These are phyloP conservation scores for Tetracladium setigerum DNA, from an alignment of 495 filamentous ascomycete genomes.

Conservation along the genomic window DNA sequence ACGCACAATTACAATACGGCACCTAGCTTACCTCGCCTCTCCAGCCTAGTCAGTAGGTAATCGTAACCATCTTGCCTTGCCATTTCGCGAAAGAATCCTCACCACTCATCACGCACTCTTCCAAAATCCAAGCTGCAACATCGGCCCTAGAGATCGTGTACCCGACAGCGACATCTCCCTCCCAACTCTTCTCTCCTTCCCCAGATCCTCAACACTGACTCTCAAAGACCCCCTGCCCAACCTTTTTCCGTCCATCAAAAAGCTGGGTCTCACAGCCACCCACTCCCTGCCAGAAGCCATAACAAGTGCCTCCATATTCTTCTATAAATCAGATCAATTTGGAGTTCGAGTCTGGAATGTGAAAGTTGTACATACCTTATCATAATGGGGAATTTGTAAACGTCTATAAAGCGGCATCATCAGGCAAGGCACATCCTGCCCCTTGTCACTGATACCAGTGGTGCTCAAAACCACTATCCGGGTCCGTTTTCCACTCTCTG, in stretches of 20 bases:
- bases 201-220: conserved; percentile 3
- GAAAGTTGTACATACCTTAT: too few relatives aligned
- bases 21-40: too few relatives aligned
- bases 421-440: conserved; percentile 12
- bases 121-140: conserved; percentile 15
- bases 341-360: too few relatives aligned
- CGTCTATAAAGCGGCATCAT: conserved; percentile 17
- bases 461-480: conserved; percentile 7
- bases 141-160: conserved; percentile 15
- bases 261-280: conserved; percentile 10
- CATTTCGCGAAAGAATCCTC: conserved; percentile 1
- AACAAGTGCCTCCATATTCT: conserved; percentile 14
- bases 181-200: background rate
- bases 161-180: conserved; percentile 7
- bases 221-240: conserved; percentile 5
- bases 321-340: too few relatives aligned
- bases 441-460: conserved; percentile 7
- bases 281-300: conserved; percentile 1
- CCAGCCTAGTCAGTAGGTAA: too few relatives aligned
- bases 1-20: too few relatives aligned
- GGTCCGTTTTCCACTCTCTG: background rate
- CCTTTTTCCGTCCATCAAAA: conserved; percentile 5
- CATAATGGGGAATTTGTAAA: conserved; percentile 12
- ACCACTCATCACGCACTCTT: conserved; percentile 10
- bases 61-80: conserved; percentile 9